A percentile compares a stretch with the other conserved stretches of the same genome.
These are phyloP conservation scores for Trichoderma sp. DNA, from an alignment of 2,329 filamentous ascomycete genomes.

Conservation along the genomic window DNA sequence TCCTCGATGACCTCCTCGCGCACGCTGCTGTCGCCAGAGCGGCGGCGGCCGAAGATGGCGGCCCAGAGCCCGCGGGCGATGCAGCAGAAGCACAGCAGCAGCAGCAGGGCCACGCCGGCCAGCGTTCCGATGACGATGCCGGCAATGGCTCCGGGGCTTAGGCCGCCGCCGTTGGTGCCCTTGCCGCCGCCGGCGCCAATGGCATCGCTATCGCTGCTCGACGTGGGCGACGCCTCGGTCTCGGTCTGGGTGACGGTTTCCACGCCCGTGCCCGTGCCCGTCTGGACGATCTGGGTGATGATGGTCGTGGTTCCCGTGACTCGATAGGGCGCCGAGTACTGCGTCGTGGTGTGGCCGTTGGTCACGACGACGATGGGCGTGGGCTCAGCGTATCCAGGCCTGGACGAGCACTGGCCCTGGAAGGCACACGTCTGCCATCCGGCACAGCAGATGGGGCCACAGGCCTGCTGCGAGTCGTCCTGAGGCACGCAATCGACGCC, in stretches of 20 bases:
- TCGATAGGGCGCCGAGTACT: slow-evolving; percentile 50
- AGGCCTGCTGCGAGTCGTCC: slow-evolving; percentile 56
- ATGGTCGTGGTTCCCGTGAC: slow-evolving; percentile 56
- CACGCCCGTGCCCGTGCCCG: slow-evolving; percentile 10
- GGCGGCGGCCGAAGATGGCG: slow-evolving; percentile 58
- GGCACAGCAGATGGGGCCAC: slow-evolving; percentile 68
- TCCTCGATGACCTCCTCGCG: slow-evolving; percentile 62
- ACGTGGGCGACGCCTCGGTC: slow-evolving; percentile 44
- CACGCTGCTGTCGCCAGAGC: slow-evolving; percentile 32
- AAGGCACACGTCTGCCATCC: slow-evolving; percentile 64
- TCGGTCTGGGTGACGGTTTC: slow-evolving; percentile 23
- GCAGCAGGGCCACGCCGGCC: slow-evolving; percentile 62
- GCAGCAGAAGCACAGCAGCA: slow-evolving; percentile 73
- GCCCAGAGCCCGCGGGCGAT: slow-evolving; percentile 61
- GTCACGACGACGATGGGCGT: slow-evolving; percentile 44
- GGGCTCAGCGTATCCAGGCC: slow-evolving; percentile 45
- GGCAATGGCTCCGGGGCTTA: slow-evolving; percentile 72
- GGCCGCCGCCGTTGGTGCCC: slow-evolving; percentile 39
- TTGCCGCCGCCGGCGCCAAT: slow-evolving; percentile 38
- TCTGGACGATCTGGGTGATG: slow-evolving; percentile 38
- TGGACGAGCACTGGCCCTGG: slow-evolving; percentile 55
- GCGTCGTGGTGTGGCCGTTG: slow-evolving; percentile 50
- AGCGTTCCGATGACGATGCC: slow-evolving; percentile 76
- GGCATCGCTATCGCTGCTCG: slow-evolving; percentile 43
- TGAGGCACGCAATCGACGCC: slow-evolving; percentile 49